Evolutionary conservation across 805 yeast genomes (phyloP).

Genomic region (Metschnikowia kunwiensis): DNA sequence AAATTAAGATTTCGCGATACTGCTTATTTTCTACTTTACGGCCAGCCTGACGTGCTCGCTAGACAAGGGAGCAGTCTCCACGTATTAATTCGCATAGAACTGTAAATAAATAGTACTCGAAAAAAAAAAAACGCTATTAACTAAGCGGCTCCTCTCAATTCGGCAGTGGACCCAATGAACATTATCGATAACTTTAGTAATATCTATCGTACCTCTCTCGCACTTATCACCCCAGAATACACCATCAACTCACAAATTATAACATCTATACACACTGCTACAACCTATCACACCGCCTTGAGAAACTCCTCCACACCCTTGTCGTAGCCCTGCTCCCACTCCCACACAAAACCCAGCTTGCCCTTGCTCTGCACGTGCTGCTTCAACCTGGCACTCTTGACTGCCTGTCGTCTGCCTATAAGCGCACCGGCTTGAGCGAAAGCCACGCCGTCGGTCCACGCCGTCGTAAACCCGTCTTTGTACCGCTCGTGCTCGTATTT

Average conservation of each 20-base stretch:
- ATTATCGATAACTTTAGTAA: too few relatives aligned
- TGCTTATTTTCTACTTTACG: too few relatives aligned
- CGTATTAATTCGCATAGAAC: too few relatives aligned
- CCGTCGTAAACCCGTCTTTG: constrained; percentile 72
- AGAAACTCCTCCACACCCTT: constrained; percentile 51
- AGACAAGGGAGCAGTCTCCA: too few relatives aligned
- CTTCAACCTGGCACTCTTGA: constrained; percentile 48
- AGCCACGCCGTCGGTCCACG: constrained; percentile 67
- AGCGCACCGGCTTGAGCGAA: constrained; percentile 68
- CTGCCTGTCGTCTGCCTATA: constrained; percentile 67
- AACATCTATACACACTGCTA: neutral
- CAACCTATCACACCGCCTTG: constrained; percentile 3
- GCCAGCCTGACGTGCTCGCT: too few relatives aligned
- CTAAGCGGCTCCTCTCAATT: too few relatives aligned
- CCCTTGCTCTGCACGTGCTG: constrained; percentile 64
- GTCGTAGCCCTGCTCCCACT: constrained; percentile 83
- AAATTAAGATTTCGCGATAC: too few relatives aligned
- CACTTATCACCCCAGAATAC: too few relatives aligned
- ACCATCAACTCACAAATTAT: neutral
- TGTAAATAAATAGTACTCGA: too few relatives aligned
- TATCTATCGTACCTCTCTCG: too few relatives aligned
- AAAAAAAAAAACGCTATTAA: too few relatives aligned
- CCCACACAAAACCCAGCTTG: constrained; percentile 64
- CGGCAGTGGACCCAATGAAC: neutral
- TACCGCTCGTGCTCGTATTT: constrained; percentile 79